Evolutionary conservation across 2,329 filamentous ascomycete genomes (phyloP).

Genomic region (Colletotrichum cordylinicola): DNA sequence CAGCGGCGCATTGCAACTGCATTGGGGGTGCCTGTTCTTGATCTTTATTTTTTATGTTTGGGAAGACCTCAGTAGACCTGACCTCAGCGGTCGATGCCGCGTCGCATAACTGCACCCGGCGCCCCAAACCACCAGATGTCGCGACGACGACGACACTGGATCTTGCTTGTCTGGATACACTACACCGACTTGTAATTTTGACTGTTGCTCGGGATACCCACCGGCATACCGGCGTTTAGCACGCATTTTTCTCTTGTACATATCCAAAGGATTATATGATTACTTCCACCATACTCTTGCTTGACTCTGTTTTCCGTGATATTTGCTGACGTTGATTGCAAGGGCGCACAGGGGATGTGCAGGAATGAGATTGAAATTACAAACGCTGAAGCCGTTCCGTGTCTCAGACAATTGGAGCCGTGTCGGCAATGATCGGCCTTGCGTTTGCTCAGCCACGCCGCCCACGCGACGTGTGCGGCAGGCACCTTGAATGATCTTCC

Average conservation of each 20-base stretch:
- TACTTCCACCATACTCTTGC: neutral
- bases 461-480: neutral
- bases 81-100: neutral
- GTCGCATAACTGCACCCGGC: neutral
- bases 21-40: constrained; percentile 1
- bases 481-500: neutral
- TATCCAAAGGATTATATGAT: constrained; percentile 19
- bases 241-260: constrained; percentile 17
- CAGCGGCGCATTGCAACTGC: constrained; percentile 13
- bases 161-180: constrained; percentile 8
- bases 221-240: neutral
- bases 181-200: constrained; percentile 17
- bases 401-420: neutral
- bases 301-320: neutral
- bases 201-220: constrained; percentile 6
- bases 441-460: neutral
- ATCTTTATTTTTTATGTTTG: neutral
- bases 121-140: neutral
- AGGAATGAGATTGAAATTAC: neutral
- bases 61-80: neutral
- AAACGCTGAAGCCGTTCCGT: constrained; percentile 1
- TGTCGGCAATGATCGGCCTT: neutral
- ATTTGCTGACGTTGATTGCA: neutral
- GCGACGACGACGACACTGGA: neutral
- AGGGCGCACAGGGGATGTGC: neutral